Percentiles rank a stretch among this genome's conserved stretches.
Evolutionary conservation across 1,284 basidiomycete species (phyloP).

Genomic region (Apiotrichum mycotoxinovorans): DNA sequence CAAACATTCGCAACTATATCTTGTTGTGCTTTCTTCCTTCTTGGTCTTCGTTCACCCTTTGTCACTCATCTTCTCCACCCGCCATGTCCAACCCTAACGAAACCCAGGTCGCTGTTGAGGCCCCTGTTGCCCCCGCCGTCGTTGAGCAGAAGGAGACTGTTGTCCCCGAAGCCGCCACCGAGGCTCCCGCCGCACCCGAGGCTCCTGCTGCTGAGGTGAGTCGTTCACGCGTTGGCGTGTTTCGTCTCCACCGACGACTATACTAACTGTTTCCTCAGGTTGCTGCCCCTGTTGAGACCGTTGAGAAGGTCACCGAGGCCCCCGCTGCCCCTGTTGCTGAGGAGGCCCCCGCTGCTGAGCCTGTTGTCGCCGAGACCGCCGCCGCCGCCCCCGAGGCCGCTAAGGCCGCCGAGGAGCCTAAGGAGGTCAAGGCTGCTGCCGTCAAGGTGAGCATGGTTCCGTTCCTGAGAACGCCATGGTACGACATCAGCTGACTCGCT

Average conservation of each 20-base stretch:
- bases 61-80: not conserved
- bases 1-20: not conserved
- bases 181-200: constrained; percentile 21
- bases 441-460: constrained; percentile 21
- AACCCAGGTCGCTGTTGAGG: constrained; percentile 60
- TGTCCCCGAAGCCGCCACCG: constrained; percentile 15
- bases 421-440: constrained; percentile 17
- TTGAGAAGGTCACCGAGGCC: not conserved
- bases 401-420: constrained; percentile 11
- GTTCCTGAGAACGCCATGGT: not conserved
- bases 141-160: constrained; percentile 21
- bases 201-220: constrained; percentile 1
- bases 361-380: constrained; percentile 2
- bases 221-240: not conserved
- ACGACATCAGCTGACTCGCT: not conserved
- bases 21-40: not conserved
- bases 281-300: constrained; percentile 4
- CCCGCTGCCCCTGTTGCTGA: not conserved
- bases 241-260: not conserved
- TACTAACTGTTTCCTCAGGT: not conserved
- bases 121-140: constrained; percentile 15
- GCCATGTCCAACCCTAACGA: not conserved
- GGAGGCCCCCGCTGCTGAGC: not conserved
- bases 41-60: constrained; percentile 1
- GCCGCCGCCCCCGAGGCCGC: constrained; percentile 2